Percentiles rank a stretch among this genome's conserved stretches.
Evolutionary conservation across 805 yeast species (phyloP).

Genomic region (Henningerozyma blattae): DNA sequence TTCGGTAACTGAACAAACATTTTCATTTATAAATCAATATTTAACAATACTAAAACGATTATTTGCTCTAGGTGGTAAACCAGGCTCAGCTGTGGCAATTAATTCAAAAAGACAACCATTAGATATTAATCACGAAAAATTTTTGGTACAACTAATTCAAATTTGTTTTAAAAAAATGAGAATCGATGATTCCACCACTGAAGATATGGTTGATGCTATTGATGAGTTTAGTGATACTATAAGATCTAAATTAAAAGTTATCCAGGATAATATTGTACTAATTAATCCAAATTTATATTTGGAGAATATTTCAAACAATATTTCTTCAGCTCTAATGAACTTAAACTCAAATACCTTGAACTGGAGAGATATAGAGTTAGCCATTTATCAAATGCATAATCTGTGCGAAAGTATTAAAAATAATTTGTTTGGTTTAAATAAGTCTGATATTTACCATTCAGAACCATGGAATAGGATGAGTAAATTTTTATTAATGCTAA

Average conservation of each 20-base stretch:
- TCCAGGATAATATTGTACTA: slow-evolving; percentile 72
- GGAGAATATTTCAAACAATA: slow-evolving; percentile 47
- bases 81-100: slow-evolving; percentile 27
- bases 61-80: slow-evolving; percentile 28
- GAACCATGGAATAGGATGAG: slow-evolving; percentile 43
- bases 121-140: slow-evolving; percentile 31
- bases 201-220: slow-evolving; percentile 60
- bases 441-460: slow-evolving; percentile 51
- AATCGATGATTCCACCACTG: slow-evolving; percentile 65
- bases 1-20: slow-evolving; percentile 74
- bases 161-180: slow-evolving; percentile 69
- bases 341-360: slow-evolving; percentile 21
- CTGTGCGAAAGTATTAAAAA: slow-evolving; percentile 72
- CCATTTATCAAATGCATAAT: slow-evolving; percentile 68
- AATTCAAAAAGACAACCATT: slow-evolving; percentile 25
- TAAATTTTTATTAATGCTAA: slow-evolving; percentile 18
- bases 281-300: slow-evolving; percentile 50
- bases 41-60: slow-evolving; percentile 55
- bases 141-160: slow-evolving; percentile 51
- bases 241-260: slow-evolving; percentile 57
- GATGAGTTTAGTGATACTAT: slow-evolving; percentile 66
- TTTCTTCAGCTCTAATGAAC: slow-evolving; percentile 28
- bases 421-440: slow-evolving; percentile 60
- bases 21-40: slow-evolving; percentile 69
- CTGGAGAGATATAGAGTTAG: slow-evolving; percentile 83